Conservation (phyloP, 2,329 filamentous ascomycete species). For the Lasiodiplodia gonubiensis region DNA sequence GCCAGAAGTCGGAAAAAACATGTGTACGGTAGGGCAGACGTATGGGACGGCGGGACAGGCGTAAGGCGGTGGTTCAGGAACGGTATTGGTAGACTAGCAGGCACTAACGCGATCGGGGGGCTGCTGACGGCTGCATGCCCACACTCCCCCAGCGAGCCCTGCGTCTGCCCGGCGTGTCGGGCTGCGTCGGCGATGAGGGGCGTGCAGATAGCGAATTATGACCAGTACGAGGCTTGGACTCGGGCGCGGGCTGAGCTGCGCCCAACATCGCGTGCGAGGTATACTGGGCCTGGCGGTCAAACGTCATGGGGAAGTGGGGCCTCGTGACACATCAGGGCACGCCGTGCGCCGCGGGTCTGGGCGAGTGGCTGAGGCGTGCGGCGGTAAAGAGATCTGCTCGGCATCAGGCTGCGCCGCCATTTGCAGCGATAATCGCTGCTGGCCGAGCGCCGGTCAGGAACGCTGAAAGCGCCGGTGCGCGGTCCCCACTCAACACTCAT, state of each 20-base stretch:
- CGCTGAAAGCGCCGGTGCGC: not conserved
- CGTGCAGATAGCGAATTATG: constrained; percentile 5
- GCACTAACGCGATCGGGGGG: constrained; percentile 5
- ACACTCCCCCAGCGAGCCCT: constrained; percentile 4
- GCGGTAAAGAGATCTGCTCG: not conserved
- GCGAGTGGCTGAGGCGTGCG: constrained; percentile 6
- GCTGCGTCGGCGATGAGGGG: not conserved
- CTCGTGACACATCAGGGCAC: constrained; percentile 3
- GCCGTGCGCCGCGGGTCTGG: not conserved
- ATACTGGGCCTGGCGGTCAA: not conserved
- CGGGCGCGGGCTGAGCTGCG: not conserved
- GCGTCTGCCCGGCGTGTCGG: not conserved
- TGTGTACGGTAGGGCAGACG: constrained; percentile 12
- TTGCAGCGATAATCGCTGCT: constrained; percentile 14
- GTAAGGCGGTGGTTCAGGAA: not conserved
- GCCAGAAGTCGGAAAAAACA: not conserved
- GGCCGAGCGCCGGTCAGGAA: not conserved
- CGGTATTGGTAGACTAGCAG: constrained; percentile 17
- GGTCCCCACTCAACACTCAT: constrained; percentile 22
- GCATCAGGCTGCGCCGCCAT: not conserved
- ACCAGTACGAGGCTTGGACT: constrained; percentile 8
- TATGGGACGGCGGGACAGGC: not conserved
- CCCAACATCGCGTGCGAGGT: not conserved
- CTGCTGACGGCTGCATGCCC: constrained; percentile 7
- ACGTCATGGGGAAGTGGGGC: constrained; percentile 15